A percentile compares a stretch with the other conserved stretches of the same genome.
phyloP scores from a whole-genome alignment of 495 filamentous ascomycete species.

The Pyronema omphalodes region DNA sequence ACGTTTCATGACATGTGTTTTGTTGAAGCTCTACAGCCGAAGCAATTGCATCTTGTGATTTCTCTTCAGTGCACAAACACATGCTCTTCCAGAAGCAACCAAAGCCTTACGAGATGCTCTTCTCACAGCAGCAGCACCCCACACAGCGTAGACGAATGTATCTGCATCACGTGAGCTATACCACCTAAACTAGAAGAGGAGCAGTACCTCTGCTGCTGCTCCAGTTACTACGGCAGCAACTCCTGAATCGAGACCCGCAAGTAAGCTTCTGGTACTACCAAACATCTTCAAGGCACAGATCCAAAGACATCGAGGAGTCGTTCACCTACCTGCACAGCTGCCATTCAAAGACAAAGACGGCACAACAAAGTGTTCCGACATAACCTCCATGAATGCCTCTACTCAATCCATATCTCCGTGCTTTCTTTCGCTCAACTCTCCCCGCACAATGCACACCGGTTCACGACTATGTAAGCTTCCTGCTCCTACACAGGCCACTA shows the following conservation, averaged over 20 bases:
- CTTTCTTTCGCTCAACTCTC: slow-evolving; percentile 93
- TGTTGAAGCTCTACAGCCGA: no score
- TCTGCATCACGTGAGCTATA: background rate
- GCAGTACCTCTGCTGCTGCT: background rate
- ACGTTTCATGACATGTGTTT: no score
- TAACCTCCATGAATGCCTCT: slow-evolving; percentile 70
- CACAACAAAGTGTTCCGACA: background rate
- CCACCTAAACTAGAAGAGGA: background rate
- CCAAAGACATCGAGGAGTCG: background rate
- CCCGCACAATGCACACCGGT: slow-evolving; percentile 83
- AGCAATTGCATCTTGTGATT: no score
- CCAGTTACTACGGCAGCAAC: background rate
- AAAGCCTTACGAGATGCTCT: no score
- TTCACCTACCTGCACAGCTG: background rate
- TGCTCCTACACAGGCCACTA: background rate
- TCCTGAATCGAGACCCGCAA: background rate
- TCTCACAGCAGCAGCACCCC: no score
- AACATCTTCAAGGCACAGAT: background rate
- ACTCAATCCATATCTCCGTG: slow-evolving; percentile 93
- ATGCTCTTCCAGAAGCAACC: no score
- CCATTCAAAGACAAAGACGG: background rate
- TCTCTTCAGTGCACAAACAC: no score
- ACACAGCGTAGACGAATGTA: background rate
- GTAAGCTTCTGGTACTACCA: background rate
- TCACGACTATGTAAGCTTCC: slow-evolving; percentile 53